Conservation (phyloP, 2,329 filamentous ascomycete species). For the Pyrenochaeta sp. region DNA sequence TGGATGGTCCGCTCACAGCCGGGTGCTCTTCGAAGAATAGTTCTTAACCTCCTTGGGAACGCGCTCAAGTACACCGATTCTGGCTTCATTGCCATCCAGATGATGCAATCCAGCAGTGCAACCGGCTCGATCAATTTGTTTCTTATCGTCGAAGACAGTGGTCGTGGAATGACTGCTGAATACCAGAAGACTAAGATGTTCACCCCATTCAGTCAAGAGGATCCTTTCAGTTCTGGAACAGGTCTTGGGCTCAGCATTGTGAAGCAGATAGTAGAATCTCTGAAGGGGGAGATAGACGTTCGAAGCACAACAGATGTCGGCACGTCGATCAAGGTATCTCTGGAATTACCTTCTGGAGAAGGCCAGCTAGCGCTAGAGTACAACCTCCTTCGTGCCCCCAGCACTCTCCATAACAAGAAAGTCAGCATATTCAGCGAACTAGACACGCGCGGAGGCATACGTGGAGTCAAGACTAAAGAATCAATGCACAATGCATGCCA, state of each 20-base stretch:
- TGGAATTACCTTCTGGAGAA: slow-evolving; percentile 28
- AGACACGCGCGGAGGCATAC: slow-evolving; percentile 25
- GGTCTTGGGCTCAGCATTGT: slow-evolving; percentile 47
- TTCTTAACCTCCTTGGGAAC: slow-evolving; percentile 48
- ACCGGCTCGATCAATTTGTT: slow-evolving; percentile 26
- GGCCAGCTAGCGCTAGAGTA: slow-evolving; percentile 18
- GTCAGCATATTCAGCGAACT: slow-evolving; percentile 32
- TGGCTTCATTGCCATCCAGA: slow-evolving; percentile 37
- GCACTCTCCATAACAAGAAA: slow-evolving; percentile 23
- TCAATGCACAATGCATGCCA: slow-evolving; percentile 34
- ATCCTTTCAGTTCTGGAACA: slow-evolving; percentile 42
- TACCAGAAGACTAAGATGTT: slow-evolving; percentile 42
- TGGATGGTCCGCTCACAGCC: slow-evolving; percentile 41
- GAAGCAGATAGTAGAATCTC: slow-evolving; percentile 43
- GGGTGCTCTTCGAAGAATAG: slow-evolving; percentile 42
- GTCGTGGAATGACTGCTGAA: slow-evolving; percentile 45
- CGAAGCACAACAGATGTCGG: slow-evolving; percentile 35
- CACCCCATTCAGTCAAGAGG: slow-evolving; percentile 46
- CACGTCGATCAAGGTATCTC: slow-evolving; percentile 33
- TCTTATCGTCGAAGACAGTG: slow-evolving; percentile 49
- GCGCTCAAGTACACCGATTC: slow-evolving; percentile 45
- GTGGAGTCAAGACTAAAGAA: slow-evolving; percentile 33
- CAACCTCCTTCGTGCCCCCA: slow-evolving; percentile 20
- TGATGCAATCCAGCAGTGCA: slow-evolving; percentile 24
- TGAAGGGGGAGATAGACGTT: slow-evolving; percentile 43